Conservation (phyloP, 192 early-diverging fungal species). For the Fimicolochytrium jonesii region DNA sequence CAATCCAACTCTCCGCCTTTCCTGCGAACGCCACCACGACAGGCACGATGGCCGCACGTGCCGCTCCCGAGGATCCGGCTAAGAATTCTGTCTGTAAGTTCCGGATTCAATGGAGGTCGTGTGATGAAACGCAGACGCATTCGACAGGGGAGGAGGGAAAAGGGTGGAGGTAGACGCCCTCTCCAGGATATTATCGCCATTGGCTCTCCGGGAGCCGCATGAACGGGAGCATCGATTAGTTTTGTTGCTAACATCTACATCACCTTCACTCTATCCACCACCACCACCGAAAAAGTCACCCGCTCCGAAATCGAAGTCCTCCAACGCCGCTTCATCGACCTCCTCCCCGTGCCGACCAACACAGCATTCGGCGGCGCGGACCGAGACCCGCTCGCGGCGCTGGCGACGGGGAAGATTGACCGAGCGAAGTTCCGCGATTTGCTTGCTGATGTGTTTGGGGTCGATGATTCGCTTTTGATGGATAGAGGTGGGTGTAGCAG, state of each 20-base stretch:
- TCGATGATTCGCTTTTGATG: constrained; percentile 59
- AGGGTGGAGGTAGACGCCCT: too few relatives aligned
- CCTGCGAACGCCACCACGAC: too few relatives aligned
- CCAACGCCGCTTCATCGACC: constrained; percentile 33
- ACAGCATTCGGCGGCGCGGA: constrained; percentile 1
- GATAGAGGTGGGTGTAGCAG: constrained; percentile 42
- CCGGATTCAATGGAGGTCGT: too few relatives aligned
- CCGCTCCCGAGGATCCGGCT: background rate
- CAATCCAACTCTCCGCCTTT: background rate
- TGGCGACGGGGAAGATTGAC: constrained; percentile 52
- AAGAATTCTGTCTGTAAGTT: too few relatives aligned
- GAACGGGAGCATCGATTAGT: too few relatives aligned
- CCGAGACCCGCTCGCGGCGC: constrained; percentile 14
- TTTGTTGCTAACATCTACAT: background rate
- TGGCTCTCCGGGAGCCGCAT: too few relatives aligned
- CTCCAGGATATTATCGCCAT: too few relatives aligned
- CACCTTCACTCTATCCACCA: background rate
- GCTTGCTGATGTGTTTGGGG: constrained; percentile 54
- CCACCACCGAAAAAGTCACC: constrained; percentile 32
- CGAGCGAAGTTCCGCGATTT: constrained; percentile 51
- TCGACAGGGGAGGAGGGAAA: too few relatives aligned
- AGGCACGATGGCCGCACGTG: background rate
- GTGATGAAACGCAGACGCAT: too few relatives aligned
- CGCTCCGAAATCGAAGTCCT: constrained; percentile 44
- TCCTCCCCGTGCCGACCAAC: constrained; percentile 21